Conservation (phyloP, 805 yeast genomes). For the Citeromyces matritensis region DNA sequence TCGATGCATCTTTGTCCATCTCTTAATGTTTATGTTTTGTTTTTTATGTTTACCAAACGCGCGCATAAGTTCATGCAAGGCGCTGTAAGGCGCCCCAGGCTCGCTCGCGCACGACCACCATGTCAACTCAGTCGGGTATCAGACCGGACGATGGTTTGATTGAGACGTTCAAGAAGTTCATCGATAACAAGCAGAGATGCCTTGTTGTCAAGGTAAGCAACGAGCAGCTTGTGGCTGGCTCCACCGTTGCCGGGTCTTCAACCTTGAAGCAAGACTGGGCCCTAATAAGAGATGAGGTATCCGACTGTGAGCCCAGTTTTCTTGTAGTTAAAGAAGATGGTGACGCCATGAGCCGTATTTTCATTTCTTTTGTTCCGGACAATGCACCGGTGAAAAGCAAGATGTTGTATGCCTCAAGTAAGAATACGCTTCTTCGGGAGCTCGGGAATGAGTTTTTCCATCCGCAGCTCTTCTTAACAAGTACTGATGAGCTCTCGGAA, state of each 20-base stretch:
- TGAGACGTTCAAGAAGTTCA: conserved; percentile 24
- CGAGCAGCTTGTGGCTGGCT: conserved; percentile 17
- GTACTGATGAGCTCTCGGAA: conserved; percentile 34
- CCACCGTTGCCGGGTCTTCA: conserved; percentile 13
- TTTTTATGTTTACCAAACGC: no score
- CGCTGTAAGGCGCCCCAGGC: no score
- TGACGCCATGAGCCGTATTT: conserved; percentile 21
- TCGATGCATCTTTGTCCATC: no score
- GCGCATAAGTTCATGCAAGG: no score
- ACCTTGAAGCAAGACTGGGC: conserved; percentile 19
- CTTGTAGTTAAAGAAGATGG: conserved; percentile 24
- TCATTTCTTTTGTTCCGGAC: conserved; percentile 82
- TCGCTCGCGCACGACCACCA: no score
- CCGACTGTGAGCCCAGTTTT: conserved; percentile 29
- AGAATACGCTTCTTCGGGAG: conserved; percentile 58
- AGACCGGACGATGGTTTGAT: conserved; percentile 27
- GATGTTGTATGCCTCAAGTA: conserved; percentile 91
- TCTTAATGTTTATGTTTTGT: no score
- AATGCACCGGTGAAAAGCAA: conserved; percentile 65
- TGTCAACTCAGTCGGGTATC: no score
- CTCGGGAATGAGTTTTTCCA: conserved; percentile 46
- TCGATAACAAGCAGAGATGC: conserved; percentile 14
- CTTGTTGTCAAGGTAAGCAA: conserved; percentile 12
- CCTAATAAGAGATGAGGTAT: conserved; percentile 14
- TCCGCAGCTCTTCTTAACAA: conserved; percentile 39